phyloP scores from a whole-genome alignment of 2,329 filamentous ascomycete species.

The Colletotrichum liaoningense region DNA sequence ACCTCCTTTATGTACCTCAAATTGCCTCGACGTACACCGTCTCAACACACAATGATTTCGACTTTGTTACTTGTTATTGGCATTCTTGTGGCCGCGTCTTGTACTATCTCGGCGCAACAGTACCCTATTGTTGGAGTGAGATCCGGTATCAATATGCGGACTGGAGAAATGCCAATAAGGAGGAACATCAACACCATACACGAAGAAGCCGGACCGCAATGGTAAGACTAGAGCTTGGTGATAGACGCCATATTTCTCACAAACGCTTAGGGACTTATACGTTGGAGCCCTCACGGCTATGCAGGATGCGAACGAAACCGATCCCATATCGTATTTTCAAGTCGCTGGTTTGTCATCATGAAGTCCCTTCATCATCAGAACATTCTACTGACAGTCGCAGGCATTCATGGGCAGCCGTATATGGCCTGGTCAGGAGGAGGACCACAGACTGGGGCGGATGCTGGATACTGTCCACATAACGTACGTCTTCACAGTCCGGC shows the following conservation, averaged over 20 bases:
- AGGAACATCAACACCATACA: constrained; percentile 61
- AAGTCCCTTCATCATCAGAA: constrained; percentile 33
- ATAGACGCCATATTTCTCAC: background rate
- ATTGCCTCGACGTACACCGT: background rate
- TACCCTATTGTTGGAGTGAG: constrained; percentile 51
- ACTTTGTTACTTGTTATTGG: background rate
- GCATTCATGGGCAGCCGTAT: constrained; percentile 72
- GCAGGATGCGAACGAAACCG: constrained; percentile 59
- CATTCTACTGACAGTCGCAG: constrained; percentile 44
- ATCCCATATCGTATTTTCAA: constrained; percentile 68
- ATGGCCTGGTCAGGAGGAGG: constrained; percentile 55
- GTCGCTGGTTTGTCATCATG: constrained; percentile 59
- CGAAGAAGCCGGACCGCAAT: constrained; percentile 53
- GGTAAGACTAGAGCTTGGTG: constrained; percentile 52
- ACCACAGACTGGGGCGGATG: constrained; percentile 27
- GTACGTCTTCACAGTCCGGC: constrained; percentile 7
- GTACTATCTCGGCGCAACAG: background rate
- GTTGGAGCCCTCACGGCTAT: constrained; percentile 68
- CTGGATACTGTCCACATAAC: constrained; percentile 36
- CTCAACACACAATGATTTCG: background rate
- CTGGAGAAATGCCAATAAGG: constrained; percentile 56
- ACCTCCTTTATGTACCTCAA: background rate
- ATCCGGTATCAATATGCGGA: constrained; percentile 47
- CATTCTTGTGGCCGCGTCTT: constrained; percentile 11
- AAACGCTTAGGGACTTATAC: constrained; percentile 58